Evolutionary conservation across 495 filamentous ascomycete genomes (phyloP).

Genomic region (Aspergillus bridgeri): DNA sequence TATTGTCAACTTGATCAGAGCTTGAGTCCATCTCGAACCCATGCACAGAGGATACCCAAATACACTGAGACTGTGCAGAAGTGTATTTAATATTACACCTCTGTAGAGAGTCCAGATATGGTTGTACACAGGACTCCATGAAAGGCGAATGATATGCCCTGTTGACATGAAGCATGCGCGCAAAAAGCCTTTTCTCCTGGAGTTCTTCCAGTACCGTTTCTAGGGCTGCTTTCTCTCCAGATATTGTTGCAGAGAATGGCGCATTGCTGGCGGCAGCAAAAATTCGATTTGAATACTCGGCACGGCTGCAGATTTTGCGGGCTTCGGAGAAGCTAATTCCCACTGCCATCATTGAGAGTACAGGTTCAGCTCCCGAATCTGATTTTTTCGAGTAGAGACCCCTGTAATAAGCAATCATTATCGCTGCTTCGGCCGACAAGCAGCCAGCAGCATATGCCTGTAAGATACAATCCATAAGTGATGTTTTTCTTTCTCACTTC

Average conservation of each 20-base stretch:
- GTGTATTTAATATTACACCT: conserved; percentile 11
- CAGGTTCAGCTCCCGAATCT: conserved; percentile 9
- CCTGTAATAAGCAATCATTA: conserved; percentile 52
- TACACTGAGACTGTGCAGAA: conserved; percentile 15
- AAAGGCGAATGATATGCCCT: conserved; percentile 60
- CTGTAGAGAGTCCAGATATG: conserved; percentile 15
- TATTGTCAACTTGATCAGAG: conserved; percentile 18
- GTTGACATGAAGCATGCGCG: conserved; percentile 49
- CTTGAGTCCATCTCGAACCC: background rate
- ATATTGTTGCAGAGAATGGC: conserved; percentile 36
- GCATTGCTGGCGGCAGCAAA: conserved; percentile 43
- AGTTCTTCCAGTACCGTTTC: conserved; percentile 40
- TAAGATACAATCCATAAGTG: background rate
- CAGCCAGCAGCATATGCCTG: conserved; percentile 33
- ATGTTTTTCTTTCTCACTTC: background rate
- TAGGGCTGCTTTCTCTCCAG: conserved; percentile 28
- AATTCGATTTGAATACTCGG: conserved; percentile 7
- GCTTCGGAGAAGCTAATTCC: background rate
- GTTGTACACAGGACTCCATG: conserved; percentile 33
- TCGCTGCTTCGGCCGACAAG: conserved; percentile 36
- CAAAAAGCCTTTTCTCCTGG: conserved; percentile 44
- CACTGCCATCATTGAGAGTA: background rate
- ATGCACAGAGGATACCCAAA: conserved; percentile 24
- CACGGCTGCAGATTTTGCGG: background rate
- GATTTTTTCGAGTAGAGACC: conserved; percentile 23